These are phyloP conservation scores for Salix caprea DNA, from an alignment of 345 rosid genomes.

Conservation along the genomic window DNA sequence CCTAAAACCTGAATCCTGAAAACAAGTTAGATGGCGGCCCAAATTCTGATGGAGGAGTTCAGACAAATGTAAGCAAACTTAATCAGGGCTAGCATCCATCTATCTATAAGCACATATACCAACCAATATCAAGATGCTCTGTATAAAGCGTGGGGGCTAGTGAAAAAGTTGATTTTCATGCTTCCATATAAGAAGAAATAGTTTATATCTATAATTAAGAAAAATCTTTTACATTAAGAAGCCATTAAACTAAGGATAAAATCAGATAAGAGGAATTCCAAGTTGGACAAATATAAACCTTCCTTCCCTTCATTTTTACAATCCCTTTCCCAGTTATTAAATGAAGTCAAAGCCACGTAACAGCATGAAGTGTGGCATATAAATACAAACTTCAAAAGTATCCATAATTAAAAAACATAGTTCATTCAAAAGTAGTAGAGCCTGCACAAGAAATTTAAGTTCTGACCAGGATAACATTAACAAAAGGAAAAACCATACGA, in stretches of 20 bases:
- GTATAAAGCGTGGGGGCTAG: no score
- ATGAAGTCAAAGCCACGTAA: background rate
- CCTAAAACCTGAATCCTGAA: conserved; percentile 39
- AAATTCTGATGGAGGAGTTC: background rate
- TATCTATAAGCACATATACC: no score
- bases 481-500: background rate
- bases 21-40: background rate
- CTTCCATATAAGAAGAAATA: no score
- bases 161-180: no score
- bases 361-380: background rate
- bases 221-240: no score
- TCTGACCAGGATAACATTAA: background rate
- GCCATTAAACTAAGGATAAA: background rate
- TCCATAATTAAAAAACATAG: background rate
- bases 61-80: no score
- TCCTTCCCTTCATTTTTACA: background rate
- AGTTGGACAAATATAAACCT: background rate
- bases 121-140: no score
- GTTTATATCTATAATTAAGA: no score
- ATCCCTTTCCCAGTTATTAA: background rate
- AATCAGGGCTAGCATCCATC: no score
- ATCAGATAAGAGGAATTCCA: background rate
- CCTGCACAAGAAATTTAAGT: background rate
- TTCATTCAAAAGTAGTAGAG: background rate
- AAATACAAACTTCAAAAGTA: background rate